These are phyloP conservation scores for Silene uniflora DNA, from an alignment of 148 eudicot species.

Conservation along the genomic window DNA sequence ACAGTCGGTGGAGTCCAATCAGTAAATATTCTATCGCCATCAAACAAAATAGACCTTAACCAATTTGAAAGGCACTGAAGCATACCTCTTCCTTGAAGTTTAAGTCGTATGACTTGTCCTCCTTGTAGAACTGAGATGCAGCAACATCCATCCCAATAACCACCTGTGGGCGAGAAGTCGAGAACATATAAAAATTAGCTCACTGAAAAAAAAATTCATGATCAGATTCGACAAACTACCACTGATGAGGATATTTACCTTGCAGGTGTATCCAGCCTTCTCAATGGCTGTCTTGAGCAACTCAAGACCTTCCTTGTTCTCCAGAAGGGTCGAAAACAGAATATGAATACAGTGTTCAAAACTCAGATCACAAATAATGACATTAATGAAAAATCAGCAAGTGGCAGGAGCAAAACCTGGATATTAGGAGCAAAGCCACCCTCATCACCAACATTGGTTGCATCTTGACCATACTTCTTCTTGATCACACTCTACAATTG, in stretches of 20 bases:
- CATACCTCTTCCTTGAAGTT: no score
- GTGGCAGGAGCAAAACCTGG: slow-evolving; percentile 42
- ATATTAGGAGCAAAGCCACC: no score
- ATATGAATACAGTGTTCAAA: slow-evolving; percentile 2
- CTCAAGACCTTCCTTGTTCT: slow-evolving; percentile 97
- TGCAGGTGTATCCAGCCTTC: slow-evolving; percentile 87
- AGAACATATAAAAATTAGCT: neutral
- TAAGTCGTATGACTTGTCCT: slow-evolving; percentile 83
- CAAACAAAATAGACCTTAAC: no score
- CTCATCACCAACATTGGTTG: no score
- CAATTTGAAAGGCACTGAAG: slow-evolving; percentile 41
- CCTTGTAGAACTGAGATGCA: slow-evolving; percentile 82
- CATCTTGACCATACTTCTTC: slow-evolving; percentile 97
- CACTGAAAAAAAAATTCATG: no score
- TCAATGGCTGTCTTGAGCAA: slow-evolving; percentile 86
- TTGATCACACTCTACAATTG: slow-evolving; percentile 74
- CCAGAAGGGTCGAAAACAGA: slow-evolving; percentile 40
- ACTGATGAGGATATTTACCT: slow-evolving; percentile 36
- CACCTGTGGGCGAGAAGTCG: no score
- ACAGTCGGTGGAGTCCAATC: neutral
- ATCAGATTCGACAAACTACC: neutral
- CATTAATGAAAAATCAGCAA: no score
- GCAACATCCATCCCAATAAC: slow-evolving; percentile 99
- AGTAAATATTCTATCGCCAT: no score
- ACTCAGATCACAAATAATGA: neutral